Conservation (phyloP, 192 early-diverging fungal species). For the Entrophospora sp. region DNA sequence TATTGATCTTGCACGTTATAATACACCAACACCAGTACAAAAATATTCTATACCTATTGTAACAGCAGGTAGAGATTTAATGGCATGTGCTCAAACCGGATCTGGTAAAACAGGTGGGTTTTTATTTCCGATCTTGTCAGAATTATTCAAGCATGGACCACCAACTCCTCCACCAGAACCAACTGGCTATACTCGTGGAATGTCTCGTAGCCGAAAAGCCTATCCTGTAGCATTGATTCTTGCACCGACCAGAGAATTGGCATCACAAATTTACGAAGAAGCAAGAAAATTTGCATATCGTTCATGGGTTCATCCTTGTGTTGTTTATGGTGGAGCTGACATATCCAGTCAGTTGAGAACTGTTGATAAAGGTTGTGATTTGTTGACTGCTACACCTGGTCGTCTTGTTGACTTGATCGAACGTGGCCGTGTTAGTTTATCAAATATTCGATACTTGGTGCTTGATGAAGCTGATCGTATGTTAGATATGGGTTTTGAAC, state of each 20-base stretch:
- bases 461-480: constrained; percentile 97
- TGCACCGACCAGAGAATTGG: constrained; percentile 92
- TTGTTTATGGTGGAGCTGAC: constrained; percentile 93
- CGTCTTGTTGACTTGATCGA: constrained; percentile 90
- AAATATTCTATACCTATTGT: constrained; percentile 86
- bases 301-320: constrained; percentile 88
- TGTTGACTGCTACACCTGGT: constrained; percentile 94
- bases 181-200: constrained; percentile 30
- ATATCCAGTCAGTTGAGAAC: constrained; percentile 80
- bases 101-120: constrained; percentile 95
- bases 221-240: constrained; percentile 78
- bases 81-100: constrained; percentile 99
- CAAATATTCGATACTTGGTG: constrained; percentile 77
- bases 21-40: constrained; percentile 90
- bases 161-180: constrained; percentile 36
- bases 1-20: constrained; percentile 82
- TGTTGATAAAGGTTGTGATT: constrained; percentile 87
- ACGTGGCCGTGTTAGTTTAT: constrained; percentile 66
- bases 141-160: constrained; percentile 80
- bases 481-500: constrained; percentile 93
- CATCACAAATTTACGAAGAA: constrained; percentile 91
- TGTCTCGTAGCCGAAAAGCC: constrained; percentile 59
- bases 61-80: constrained; percentile 77
- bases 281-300: constrained; percentile 75
- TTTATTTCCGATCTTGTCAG: constrained; percentile 91